phyloP scores from a whole-genome alignment of 179 eudicot species.

The Carnegiea gigantea region DNA sequence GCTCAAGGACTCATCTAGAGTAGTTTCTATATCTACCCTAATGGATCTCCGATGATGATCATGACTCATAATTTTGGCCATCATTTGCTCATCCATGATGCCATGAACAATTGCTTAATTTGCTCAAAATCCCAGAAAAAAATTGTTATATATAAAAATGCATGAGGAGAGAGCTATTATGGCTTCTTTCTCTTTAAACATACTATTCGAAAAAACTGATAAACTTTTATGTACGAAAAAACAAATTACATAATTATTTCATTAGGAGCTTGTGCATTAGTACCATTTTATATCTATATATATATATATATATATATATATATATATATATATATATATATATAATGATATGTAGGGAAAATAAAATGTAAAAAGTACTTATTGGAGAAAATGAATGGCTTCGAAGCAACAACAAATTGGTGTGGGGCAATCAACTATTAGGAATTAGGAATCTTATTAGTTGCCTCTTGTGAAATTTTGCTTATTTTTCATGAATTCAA shows the following conservation, averaged over 20 bases:
- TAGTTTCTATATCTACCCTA: no score
- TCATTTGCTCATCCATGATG: not conserved
- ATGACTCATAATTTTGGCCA: not conserved
- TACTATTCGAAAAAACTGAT: no score
- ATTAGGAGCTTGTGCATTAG: not conserved
- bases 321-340: no score
- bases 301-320: no score
- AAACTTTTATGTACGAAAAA: no score
- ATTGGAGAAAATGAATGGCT: not conserved
- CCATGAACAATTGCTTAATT: not conserved
- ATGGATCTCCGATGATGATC: not conserved
- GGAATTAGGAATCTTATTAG: not conserved
- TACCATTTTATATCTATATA: not conserved
- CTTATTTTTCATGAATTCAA: not conserved
- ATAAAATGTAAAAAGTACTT: not conserved
- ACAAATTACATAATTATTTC: not conserved
- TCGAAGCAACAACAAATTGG: not conserved
- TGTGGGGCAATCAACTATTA: not conserved
- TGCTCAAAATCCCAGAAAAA: not conserved
- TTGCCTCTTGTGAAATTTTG: not conserved
- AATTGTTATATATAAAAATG: not conserved
- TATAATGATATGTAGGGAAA: not conserved
- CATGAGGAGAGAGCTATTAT: not conserved
- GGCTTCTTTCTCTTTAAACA: not conserved
- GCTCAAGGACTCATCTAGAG: not conserved